A percentile compares a stretch with the other conserved stretches of the same genome.
Conservation (phyloP, 805 yeast genomes). For the Kodamaea sagamina region DNA sequence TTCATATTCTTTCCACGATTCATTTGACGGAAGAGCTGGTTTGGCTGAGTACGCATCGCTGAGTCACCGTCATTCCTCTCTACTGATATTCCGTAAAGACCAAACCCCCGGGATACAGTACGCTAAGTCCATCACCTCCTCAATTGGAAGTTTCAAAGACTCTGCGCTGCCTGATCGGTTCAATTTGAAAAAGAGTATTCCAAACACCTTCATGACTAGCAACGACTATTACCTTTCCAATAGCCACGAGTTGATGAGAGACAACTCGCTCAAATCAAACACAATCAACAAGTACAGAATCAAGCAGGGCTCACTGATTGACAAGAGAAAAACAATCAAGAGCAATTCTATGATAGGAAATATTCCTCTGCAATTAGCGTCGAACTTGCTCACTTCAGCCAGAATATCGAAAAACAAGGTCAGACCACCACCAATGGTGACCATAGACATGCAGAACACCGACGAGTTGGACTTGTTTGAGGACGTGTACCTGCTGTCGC, state of each 20-base stretch:
- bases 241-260: conserved; percentile 1
- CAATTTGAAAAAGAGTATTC: conserved; percentile 20
- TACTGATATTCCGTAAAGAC: conserved; percentile 14
- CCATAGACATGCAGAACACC: conserved; percentile 49
- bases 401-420: conserved; percentile 8
- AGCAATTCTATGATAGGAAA: neutral
- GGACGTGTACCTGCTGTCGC: conserved; percentile 39
- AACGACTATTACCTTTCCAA: conserved; percentile 2
- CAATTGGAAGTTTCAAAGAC: conserved; percentile 20
- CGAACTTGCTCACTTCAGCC: neutral
- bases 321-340: conserved; percentile 3
- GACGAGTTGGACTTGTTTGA: conserved; percentile 47
- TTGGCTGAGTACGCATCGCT: conserved; percentile 5
- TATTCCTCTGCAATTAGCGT: neutral
- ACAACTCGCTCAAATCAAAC: neutral
- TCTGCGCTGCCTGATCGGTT: conserved; percentile 8
- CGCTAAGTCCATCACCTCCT: conserved; percentile 22
- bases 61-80: conserved; percentile 14
- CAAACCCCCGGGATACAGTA: conserved; percentile 11
- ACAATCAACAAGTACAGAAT: conserved; percentile 5
- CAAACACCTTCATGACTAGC: conserved; percentile 2
- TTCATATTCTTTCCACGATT: conserved; percentile 1
- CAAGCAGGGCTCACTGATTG: neutral
- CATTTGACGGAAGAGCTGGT: conserved; percentile 1
- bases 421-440: conserved; percentile 33